These are phyloP conservation scores for Sporormia fimetaria DNA, from an alignment of 495 filamentous ascomycete genomes.

Conservation along the genomic window DNA sequence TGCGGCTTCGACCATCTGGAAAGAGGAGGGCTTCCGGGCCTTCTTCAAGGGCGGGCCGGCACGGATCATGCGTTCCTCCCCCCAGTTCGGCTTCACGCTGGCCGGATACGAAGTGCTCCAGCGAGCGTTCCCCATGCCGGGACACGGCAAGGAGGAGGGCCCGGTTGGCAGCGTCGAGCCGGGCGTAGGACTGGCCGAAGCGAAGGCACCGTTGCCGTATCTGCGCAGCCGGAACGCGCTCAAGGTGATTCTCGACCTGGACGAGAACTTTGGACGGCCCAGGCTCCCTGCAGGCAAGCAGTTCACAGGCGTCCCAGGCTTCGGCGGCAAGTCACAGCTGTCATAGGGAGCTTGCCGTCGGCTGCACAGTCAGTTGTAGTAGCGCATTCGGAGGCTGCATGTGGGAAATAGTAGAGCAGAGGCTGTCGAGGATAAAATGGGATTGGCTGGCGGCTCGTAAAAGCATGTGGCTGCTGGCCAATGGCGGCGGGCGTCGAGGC, in stretches of 20 bases:
- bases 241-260: conserved; percentile 90
- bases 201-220: conserved; percentile 63
- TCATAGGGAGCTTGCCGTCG: background rate
- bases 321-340: conserved; percentile 18
- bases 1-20: conserved; percentile 67
- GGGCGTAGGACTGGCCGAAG: conserved; percentile 44
- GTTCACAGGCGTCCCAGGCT: conserved; percentile 23
- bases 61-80: conserved; percentile 83
- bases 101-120: conserved; percentile 90
- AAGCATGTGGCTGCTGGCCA: conserved; percentile 5
- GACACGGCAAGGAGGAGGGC: conserved; percentile 38
- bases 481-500: conserved; percentile 2
- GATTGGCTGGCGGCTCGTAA: conserved; percentile 19
- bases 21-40: conserved; percentile 84
- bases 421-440: conserved; percentile 23
- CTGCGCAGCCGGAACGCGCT: conserved; percentile 85
- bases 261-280: conserved; percentile 72
- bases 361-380: background rate
- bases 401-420: conserved; percentile 1
- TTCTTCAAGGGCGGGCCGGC: conserved; percentile 99
- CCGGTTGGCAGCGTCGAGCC: conserved; percentile 42
- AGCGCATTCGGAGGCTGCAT: conserved; percentile 1
- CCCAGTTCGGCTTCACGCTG: conserved; percentile 95
- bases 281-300: conserved; percentile 39
- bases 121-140: conserved; percentile 70